Evolutionary conservation across 116 monocot species (phyloP).

Genomic region (Trichopus zeylanicus): DNA sequence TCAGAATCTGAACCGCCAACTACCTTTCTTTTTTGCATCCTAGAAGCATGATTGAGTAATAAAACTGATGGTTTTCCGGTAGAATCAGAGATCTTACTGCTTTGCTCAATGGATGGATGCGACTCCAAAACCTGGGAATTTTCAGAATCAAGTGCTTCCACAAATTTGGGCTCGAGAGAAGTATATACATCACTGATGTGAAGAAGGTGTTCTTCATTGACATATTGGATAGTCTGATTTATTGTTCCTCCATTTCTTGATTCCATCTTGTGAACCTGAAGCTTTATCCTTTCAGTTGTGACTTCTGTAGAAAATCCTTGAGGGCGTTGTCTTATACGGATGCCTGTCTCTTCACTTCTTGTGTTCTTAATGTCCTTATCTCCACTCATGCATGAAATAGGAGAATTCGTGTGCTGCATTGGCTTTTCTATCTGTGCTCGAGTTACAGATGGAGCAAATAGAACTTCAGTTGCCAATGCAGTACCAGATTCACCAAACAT

Average conservation of each 20-base stretch:
- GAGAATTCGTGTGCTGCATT: neutral
- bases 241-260: constrained; percentile 19
- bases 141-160: too few species aligned
- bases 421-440: neutral
- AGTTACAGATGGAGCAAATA: neutral
- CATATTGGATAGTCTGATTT: constrained; percentile 31
- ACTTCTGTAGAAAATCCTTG: neutral
- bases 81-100: too few species aligned
- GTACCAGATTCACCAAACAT: constrained; percentile 8
- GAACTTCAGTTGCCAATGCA: neutral
- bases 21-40: neutral
- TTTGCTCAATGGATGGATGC: too few species aligned
- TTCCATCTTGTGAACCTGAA: constrained; percentile 59
- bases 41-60: too few species aligned
- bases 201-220: constrained; percentile 11
- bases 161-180: too few species aligned
- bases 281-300: constrained; percentile 12
- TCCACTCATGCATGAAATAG: neutral
- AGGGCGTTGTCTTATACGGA: constrained; percentile 25
- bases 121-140: too few species aligned
- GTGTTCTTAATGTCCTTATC: neutral
- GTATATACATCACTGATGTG: constrained; percentile 2
- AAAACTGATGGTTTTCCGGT: too few species aligned
- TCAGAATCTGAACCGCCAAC: neutral
- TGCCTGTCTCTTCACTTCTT: constrained; percentile 22